Evolutionary conservation across 1,284 basidiomycete genomes (phyloP).

Genomic region (Pisolithus thermaeus): DNA sequence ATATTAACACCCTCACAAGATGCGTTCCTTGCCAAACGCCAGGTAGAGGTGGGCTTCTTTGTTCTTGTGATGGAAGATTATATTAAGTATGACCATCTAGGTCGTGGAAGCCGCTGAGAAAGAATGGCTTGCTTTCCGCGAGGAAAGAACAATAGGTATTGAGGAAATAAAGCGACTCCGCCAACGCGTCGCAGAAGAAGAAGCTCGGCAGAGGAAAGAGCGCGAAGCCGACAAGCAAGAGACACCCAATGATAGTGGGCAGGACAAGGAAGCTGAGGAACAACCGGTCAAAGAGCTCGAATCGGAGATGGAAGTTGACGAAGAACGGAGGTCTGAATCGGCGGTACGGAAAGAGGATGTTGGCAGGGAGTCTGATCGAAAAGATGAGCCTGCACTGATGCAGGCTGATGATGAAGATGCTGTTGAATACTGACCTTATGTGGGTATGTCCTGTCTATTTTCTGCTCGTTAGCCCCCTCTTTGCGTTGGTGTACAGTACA

Average conservation of each 20-base stretch:
- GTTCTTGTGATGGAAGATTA: background rate
- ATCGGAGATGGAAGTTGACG: constrained; percentile 42
- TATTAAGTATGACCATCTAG: constrained; percentile 30
- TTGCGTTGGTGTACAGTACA: constrained; percentile 10
- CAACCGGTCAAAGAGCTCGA: constrained; percentile 24
- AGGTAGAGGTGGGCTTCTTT: constrained; percentile 47
- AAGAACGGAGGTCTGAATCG: constrained; percentile 28
- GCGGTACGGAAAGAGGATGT: constrained; percentile 32
- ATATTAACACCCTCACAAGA: constrained; percentile 66
- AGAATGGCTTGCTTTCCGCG: constrained; percentile 60
- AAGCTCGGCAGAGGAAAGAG: constrained; percentile 38
- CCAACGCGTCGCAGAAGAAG: constrained; percentile 58
- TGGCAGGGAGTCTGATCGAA: constrained; percentile 33
- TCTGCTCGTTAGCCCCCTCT: constrained; percentile 10
- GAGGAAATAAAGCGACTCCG: constrained; percentile 59
- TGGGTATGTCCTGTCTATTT: constrained; percentile 20
- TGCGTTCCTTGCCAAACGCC: constrained; percentile 55
- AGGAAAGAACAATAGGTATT: constrained; percentile 52
- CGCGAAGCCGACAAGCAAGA: constrained; percentile 39
- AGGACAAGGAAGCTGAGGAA: constrained; percentile 24
- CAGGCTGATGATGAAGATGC: constrained; percentile 55
- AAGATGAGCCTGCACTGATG: constrained; percentile 36
- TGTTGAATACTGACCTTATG: constrained; percentile 46
- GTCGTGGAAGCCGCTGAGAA: constrained; percentile 56
- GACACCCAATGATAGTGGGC: constrained; percentile 14